Base-by-base conservation (phyloP, 2,329 filamentous ascomycete species). In the Magnaporthiopsis rhizophila region DNA sequence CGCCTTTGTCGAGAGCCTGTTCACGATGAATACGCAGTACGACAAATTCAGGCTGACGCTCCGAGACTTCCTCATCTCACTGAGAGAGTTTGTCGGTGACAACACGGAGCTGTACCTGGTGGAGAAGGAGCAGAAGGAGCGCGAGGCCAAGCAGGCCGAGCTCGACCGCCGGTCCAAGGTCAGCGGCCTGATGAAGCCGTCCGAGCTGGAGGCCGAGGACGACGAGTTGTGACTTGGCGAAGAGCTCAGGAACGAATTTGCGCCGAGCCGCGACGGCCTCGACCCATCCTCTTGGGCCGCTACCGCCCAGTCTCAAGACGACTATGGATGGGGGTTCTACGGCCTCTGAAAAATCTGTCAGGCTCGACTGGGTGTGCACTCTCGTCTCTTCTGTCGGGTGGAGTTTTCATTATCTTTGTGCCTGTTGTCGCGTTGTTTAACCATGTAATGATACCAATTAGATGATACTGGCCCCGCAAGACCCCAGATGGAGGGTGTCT, bases 41-140 rank as follows among this genome's bases (percentile, higher is more conserved):
- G 90, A 91, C 74, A 92, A 92, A 75, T 99, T 99, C 88, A 96
- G 97, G 75, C 86, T 97, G 64, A 92, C 96, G 72, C 81, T 99
- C 63, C 92, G 95, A 69, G 95, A 99, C 78, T 99, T 99, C 85
- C 80, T 99, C 69, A 96, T 99, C 71, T 96, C 93, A 28, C 82
- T 99, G 70, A 97, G 97, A 79, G 96, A 99, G 77, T 99, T 98
- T 68, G 88, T 92, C 0, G 95, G 91, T 63, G 95, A 99, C 77
- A 97, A 98, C 71, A 87, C 94, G 0, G 95, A 99, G 73, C 83
- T 99, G 12, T 99, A 90, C 77, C 87, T 90, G 4, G 93, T 97
- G 65, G 95, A 99, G 76, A 92, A 96, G 76, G 95, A 99, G 77
- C 90, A 96, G 76, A 92, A 92, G 68, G 89, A 94, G 66, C 87